Base-by-base conservation (phyloP, 345 rosid species). In the Excoecaria agallocha region DNA sequence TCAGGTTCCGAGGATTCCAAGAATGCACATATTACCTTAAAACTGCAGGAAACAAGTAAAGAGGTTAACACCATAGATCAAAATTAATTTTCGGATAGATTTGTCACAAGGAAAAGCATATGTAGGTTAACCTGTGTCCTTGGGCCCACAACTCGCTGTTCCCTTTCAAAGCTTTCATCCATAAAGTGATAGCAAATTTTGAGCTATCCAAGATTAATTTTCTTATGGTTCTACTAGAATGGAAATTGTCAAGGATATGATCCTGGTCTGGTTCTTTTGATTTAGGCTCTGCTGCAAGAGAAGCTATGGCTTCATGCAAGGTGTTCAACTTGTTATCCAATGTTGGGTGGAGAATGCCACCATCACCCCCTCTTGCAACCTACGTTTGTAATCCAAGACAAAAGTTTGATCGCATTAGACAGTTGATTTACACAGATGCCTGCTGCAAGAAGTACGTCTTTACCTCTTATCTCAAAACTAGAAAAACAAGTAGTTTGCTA, bases 221-320 rank as follows among this genome's bases (percentile, higher is more conserved):
- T 82, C 97, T 87, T 79, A 92, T 86, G 46, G 89, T 87, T 60
- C 97, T 86, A 77, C 90, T 91, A 37, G 97, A 89, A 76, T 94
- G 96, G 80, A 91, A 91, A 82, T 88, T 86, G 79, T 91, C 96
- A 22, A 92, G 87, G 78, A 89, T 80, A 71, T 94, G 98, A 70
- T 89, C 90, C 73, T 77, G 72, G 41, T 81, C 77, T 2, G 87
- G 65, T 77, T 82, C 88, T 76, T 90, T 79, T 12, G 87, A 82
- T 84, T 92, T 87, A 3, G 90, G 74, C 66, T 79, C 74, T 76
- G 93, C 88, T 2, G 84, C 93, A 65, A 91, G 90, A 69, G 89
- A 76, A 57, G 91, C 84, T 75, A 94, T 84, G 56, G 90, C 86
- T 76, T 89, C 88, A 41, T 92, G 84, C 62, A 94, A 79, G 76